Conservation (phyloP, 1,284 basidiomycete species). For the Serendipita sp. region DNA sequence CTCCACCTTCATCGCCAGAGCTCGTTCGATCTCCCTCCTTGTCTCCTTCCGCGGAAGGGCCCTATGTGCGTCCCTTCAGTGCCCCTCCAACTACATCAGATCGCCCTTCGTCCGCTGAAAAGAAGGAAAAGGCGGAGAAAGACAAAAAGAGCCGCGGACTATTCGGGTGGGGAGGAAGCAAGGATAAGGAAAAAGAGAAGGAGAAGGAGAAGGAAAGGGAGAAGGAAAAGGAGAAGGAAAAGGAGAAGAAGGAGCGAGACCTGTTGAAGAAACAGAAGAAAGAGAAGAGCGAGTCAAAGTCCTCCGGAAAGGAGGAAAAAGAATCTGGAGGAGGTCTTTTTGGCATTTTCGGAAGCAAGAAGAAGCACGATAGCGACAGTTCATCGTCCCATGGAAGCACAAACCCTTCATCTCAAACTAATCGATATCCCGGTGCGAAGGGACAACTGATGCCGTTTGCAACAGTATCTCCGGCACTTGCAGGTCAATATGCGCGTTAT, state of each 20-base stretch:
- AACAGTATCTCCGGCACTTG: constrained; percentile 29
- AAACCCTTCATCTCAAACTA: neutral
- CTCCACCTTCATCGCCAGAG: constrained; percentile 9
- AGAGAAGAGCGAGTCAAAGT: constrained; percentile 24
- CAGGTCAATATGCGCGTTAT: constrained; percentile 67
- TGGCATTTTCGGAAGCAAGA: constrained; percentile 74
- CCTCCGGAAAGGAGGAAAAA: constrained; percentile 51
- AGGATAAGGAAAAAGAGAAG: constrained; percentile 45
- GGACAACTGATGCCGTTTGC: neutral
- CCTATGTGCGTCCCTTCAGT: constrained; percentile 17
- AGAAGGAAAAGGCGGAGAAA: constrained; percentile 46
- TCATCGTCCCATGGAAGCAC: constrained; percentile 54
- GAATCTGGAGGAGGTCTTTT: constrained; percentile 71
- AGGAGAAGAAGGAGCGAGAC: constrained; percentile 14
- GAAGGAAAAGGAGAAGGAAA: constrained; percentile 11
- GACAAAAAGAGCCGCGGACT: constrained; percentile 51
- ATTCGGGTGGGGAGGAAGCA: constrained; percentile 54
- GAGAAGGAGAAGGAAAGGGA: constrained; percentile 27
- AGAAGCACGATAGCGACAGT: constrained; percentile 52
- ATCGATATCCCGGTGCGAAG: constrained; percentile 16
- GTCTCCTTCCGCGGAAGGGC: constrained; percentile 16
- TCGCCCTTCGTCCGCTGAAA: constrained; percentile 22
- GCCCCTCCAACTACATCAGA: constrained; percentile 16
- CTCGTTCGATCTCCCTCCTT: constrained; percentile 14
- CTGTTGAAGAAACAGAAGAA: constrained; percentile 17